A percentile compares a stretch with the other conserved stretches of the same genome.
These are phyloP conservation scores for Teunomyces pallodes DNA, from an alignment of 805 yeast species.

Conservation along the genomic window DNA sequence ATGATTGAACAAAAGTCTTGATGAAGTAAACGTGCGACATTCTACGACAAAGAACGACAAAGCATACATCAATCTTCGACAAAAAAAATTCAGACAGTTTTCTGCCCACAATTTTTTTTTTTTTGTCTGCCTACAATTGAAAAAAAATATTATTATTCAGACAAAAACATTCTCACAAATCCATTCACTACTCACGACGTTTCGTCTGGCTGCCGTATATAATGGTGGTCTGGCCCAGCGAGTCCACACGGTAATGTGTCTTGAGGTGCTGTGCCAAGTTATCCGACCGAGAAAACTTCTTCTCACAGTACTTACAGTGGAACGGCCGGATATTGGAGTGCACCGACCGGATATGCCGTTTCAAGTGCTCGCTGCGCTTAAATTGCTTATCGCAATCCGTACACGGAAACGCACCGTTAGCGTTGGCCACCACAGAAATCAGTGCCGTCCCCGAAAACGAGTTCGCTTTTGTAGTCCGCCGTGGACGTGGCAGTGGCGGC, in stretches of 20 bases:
- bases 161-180: background rate
- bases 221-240: constrained; percentile 9
- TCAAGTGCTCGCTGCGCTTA: constrained; percentile 43
- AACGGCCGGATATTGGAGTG: constrained; percentile 45
- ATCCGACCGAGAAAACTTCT: constrained; percentile 42
- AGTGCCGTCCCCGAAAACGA: constrained; percentile 2
- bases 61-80: background rate
- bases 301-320: constrained; percentile 45
- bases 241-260: constrained; percentile 26
- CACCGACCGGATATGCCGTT: constrained; percentile 42
- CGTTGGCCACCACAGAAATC: constrained; percentile 8
- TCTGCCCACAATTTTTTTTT: background rate
- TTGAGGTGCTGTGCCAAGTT: constrained; percentile 45
- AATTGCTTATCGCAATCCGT: constrained; percentile 42
- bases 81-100: background rate
- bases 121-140: background rate
- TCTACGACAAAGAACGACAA: background rate
- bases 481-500: background rate
- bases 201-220: constrained; percentile 5
- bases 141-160: background rate
- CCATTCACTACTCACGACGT: constrained; percentile 2
- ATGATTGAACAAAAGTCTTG: background rate
- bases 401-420: constrained; percentile 32
- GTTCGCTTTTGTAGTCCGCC: constrained; percentile 1
- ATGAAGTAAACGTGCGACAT: background rate